Percentiles rank a stretch among this genome's conserved stretches.
Conservation (phyloP, 371 early-diverging fungal species). For the Mucor lusitanicus region DNA sequence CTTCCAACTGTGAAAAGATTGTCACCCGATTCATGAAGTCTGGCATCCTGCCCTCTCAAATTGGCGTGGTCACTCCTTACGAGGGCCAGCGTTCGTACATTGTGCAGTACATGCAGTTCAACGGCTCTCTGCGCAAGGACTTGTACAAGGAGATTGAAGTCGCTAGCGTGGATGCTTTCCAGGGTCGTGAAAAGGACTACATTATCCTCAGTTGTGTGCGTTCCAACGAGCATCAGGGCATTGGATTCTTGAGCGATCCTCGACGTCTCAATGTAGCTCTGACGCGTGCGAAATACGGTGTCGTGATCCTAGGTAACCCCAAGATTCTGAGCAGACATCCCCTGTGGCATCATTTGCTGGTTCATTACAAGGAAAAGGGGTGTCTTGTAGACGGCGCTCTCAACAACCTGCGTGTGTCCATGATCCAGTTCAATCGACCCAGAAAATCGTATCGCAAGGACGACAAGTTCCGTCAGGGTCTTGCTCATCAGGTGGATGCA, state of each 20-base stretch:
- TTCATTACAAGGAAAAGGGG: slow-evolving; percentile 89
- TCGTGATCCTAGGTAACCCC: slow-evolving; percentile 97
- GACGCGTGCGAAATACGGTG: slow-evolving; percentile 95
- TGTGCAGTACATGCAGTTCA: slow-evolving; percentile 92
- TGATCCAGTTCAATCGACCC: slow-evolving; percentile 87
- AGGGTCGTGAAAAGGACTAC: slow-evolving; percentile 99
- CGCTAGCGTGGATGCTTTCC: slow-evolving; percentile 99
- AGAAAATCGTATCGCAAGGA: slow-evolving; percentile 62
- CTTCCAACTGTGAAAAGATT: slow-evolving; percentile 90
- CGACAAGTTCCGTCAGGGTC: slow-evolving; percentile 66
- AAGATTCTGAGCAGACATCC: slow-evolving; percentile 92
- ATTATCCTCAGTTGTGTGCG: slow-evolving; percentile 98
- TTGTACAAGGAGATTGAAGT: slow-evolving; percentile 97
- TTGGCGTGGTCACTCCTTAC: slow-evolving; percentile 99
- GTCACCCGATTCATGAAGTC: slow-evolving; percentile 92
- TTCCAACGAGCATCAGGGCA: slow-evolving; percentile 96
- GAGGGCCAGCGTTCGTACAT: slow-evolving; percentile 98
- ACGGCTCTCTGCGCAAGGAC: slow-evolving; percentile 88
- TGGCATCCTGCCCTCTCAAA: slow-evolving; percentile 88
- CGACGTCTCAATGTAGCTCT: slow-evolving; percentile 98
- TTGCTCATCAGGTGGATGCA: slow-evolving; percentile 69
- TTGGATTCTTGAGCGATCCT: slow-evolving; percentile 98
- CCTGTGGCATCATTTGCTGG: slow-evolving; percentile 95
- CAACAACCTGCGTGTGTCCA: slow-evolving; percentile 81
- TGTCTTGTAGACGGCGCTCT: slow-evolving; percentile 96